Percentiles rank a stretch among this genome's conserved stretches.
phyloP scores from a whole-genome alignment of 2,329 filamentous ascomycete species.

The Drechslerella coelobrocha region DNA sequence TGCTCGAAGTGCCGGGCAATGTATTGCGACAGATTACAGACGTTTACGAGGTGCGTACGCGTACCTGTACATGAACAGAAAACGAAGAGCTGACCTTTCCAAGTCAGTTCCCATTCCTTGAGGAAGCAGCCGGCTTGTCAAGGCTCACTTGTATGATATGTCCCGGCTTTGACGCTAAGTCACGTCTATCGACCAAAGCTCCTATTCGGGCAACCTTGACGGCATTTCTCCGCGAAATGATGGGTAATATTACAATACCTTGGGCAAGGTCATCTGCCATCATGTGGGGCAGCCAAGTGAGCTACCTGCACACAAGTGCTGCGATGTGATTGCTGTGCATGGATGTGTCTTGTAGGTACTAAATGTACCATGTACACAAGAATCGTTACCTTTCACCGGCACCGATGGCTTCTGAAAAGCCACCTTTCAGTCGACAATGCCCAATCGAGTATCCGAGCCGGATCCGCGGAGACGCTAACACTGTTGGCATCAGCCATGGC shows the following conservation, averaged over 20 bases:
- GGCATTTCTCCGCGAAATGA: background rate
- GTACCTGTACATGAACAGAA: no score
- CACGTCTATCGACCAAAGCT: no score
- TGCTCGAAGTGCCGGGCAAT: no score
- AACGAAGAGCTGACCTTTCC: no score
- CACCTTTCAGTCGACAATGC: conserved; percentile 21
- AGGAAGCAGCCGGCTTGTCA: no score
- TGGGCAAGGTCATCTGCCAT: conserved; percentile 44
- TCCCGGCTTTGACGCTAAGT: no score
- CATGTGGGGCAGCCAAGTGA: conserved; percentile 40
- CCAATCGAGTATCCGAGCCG: conserved; percentile 43
- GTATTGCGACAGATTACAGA: no score
- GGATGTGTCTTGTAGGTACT: background rate
- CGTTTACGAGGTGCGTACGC: no score
- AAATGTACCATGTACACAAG: background rate
- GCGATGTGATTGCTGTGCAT: conserved; percentile 45
- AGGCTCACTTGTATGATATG: no score
- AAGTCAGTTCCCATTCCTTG: no score
- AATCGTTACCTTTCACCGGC: background rate
- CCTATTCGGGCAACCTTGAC: no score
- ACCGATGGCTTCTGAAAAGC: background rate
- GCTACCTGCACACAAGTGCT: conserved; percentile 8
- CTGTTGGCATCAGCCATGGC: conserved; percentile 18
- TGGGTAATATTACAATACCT: background rate
- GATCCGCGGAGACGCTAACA: conserved; percentile 45